phyloP scores from a whole-genome alignment of 1,284 basidiomycete species.

The Coniferiporia weirii region DNA sequence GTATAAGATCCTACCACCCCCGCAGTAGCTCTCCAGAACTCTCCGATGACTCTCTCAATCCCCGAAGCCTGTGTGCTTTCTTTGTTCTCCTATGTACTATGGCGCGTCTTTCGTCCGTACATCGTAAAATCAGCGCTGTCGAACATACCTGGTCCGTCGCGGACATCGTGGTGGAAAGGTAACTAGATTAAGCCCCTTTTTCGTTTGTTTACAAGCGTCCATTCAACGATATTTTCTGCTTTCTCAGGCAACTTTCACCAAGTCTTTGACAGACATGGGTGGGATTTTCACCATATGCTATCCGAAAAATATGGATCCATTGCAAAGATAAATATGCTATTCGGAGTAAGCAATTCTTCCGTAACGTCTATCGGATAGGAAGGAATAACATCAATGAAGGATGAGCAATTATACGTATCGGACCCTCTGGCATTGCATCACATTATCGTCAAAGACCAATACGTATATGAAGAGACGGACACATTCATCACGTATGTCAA shows the following conservation, averaged over 20 bases:
- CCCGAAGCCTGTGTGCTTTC: no score
- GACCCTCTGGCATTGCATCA: conserved; percentile 24
- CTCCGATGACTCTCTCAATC: no score
- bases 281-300: conserved; percentile 41
- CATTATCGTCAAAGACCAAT: conserved; percentile 26
- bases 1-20: no score
- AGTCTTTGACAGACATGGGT: conserved; percentile 42
- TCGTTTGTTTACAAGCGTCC: neutral
- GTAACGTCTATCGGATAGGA: neutral
- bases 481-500: conserved; percentile 19
- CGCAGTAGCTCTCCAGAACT: no score
- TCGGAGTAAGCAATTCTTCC: conserved; percentile 36
- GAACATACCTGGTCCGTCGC: conserved; percentile 1
- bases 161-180: conserved; percentile 4
- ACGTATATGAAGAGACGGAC: conserved; percentile 24
- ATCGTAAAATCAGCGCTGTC: neutral
- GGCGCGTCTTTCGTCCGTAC: neutral
- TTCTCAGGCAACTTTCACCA: conserved; percentile 42
- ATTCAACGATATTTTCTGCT: neutral
- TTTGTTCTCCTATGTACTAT: neutral
- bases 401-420: conserved; percentile 21
- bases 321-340: conserved; percentile 44
- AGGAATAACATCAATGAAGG: conserved; percentile 12
- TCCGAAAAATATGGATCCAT: conserved; percentile 42
- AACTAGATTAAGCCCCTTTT: neutral